Conservation (phyloP, 495 filamentous ascomycete genomes). For the Cladorrhinum samala region DNA sequence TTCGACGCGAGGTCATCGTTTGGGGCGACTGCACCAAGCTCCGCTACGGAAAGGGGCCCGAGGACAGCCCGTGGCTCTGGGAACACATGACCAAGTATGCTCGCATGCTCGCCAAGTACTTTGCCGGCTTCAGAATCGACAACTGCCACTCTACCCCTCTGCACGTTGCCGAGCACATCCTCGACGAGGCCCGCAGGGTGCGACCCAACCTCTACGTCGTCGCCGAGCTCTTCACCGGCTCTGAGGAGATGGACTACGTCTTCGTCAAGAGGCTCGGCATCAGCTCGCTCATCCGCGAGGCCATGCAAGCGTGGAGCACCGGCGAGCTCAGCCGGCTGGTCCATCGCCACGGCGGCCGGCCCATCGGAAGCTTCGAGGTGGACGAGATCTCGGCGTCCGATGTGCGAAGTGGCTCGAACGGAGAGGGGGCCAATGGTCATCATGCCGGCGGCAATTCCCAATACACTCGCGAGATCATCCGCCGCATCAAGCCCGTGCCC, state of each 20-base stretch:
- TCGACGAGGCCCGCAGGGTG: conserved; percentile 85
- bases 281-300: conserved; percentile 86
- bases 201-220: conserved; percentile 86
- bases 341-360: conserved; percentile 87
- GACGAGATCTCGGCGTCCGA: conserved; percentile 50
- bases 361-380: conserved; percentile 93
- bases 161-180: conserved; percentile 84
- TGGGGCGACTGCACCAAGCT: conserved; percentile 99
- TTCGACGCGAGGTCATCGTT: conserved; percentile 90
- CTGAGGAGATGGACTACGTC: conserved; percentile 90
- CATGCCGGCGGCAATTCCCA: conserved; percentile 9
- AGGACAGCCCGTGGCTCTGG: conserved; percentile 93
- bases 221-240: conserved; percentile 94
- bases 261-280: conserved; percentile 90
- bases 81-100: conserved; percentile 92
- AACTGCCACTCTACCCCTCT: conserved; percentile 97
- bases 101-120: conserved; percentile 88
- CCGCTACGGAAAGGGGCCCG: conserved; percentile 71
- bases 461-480: conserved; percentile 52
- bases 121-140: conserved; percentile 92
- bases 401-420: conserved; percentile 21
- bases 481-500: conserved; percentile 68
- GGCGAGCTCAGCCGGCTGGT: conserved; percentile 85
- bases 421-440: conserved; percentile 10
- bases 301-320: conserved; percentile 98